A percentile compares a stretch with the other conserved stretches of the same genome.
Conservation (phyloP, 306 rosid species). For the Castanospermum australe region DNA sequence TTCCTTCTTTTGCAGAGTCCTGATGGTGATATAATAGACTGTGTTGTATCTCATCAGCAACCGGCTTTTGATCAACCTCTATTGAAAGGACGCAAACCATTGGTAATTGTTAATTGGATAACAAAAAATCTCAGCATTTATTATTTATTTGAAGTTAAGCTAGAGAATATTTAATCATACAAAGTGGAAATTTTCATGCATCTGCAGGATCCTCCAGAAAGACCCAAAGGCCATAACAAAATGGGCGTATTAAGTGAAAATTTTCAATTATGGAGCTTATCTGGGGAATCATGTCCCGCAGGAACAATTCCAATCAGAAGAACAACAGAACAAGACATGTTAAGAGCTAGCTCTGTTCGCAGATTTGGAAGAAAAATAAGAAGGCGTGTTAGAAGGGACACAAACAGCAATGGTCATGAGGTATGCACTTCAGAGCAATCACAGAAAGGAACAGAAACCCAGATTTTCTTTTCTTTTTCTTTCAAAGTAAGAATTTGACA, state of each 20-base stretch:
- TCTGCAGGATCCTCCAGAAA: slow-evolving; percentile 81
- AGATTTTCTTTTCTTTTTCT: neutral
- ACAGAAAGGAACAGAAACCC: neutral
- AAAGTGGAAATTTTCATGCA: neutral
- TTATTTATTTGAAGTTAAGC: neutral
- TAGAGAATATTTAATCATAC: neutral
- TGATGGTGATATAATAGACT: slow-evolving; percentile 91
- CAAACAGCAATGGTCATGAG: slow-evolving; percentile 95
- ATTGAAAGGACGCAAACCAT: slow-evolving; percentile 66
- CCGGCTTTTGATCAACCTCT: slow-evolving; percentile 97
- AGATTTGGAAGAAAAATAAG: slow-evolving; percentile 78
- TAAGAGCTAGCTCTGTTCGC: slow-evolving; percentile 72
- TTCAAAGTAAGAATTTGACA: neutral
- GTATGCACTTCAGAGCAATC: slow-evolving; percentile 36
- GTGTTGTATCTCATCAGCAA: slow-evolving; percentile 75
- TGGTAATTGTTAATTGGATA: slow-evolving; percentile 46
- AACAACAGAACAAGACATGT: slow-evolving; percentile 72
- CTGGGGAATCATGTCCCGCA: slow-evolving; percentile 81
- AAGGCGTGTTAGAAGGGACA: slow-evolving; percentile 72
- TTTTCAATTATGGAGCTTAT: slow-evolving; percentile 67
- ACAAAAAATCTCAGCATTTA: neutral
- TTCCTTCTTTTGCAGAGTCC: slow-evolving; percentile 53
- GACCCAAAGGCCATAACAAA: slow-evolving; percentile 50
- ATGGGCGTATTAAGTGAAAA: slow-evolving; percentile 37
- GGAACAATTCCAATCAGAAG: slow-evolving; percentile 96